phyloP scores from a whole-genome alignment of 176 grass and related monocot genomes.

The Triticum dicoccoides region DNA sequence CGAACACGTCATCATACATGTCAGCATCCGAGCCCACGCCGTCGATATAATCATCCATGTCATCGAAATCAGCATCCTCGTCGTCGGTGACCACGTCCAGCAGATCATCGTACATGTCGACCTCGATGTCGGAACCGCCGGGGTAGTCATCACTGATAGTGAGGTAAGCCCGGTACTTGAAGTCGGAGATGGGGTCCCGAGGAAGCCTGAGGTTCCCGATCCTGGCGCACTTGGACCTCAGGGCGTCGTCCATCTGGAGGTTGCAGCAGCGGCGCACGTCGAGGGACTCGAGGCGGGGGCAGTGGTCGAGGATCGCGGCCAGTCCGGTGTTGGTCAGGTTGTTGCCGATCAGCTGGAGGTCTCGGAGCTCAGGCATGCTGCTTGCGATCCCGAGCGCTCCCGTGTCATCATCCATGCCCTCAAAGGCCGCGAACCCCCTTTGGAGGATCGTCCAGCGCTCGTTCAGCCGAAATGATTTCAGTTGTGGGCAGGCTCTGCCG shows the following conservation, averaged over 20 bases:
- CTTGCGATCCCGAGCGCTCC: constrained; percentile 44
- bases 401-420: constrained; percentile 28
- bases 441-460: not conserved
- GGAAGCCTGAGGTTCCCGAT: constrained; percentile 48
- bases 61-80: constrained; percentile 43
- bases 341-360: constrained; percentile 59
- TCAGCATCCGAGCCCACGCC: not conserved
- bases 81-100: constrained; percentile 52
- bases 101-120: constrained; percentile 32
- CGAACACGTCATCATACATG: constrained; percentile 5
- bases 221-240: constrained; percentile 44
- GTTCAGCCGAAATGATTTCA: constrained; percentile 50
- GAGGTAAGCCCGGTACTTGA: constrained; percentile 43
- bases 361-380: constrained; percentile 45
- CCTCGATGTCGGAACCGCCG: constrained; percentile 24
- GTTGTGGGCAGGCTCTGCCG: constrained; percentile 46
- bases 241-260: constrained; percentile 34
- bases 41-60: constrained; percentile 20
- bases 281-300: constrained; percentile 48
- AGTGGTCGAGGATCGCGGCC: constrained; percentile 43
- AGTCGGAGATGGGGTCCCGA: constrained; percentile 33
- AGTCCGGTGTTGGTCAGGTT: constrained; percentile 41
- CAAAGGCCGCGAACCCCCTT: constrained; percentile 4
- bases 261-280: constrained; percentile 52
- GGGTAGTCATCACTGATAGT: not conserved